These are phyloP conservation scores for Circinella minor DNA, from an alignment of 371 early-diverging fungal genomes.

Conservation along the genomic window DNA sequence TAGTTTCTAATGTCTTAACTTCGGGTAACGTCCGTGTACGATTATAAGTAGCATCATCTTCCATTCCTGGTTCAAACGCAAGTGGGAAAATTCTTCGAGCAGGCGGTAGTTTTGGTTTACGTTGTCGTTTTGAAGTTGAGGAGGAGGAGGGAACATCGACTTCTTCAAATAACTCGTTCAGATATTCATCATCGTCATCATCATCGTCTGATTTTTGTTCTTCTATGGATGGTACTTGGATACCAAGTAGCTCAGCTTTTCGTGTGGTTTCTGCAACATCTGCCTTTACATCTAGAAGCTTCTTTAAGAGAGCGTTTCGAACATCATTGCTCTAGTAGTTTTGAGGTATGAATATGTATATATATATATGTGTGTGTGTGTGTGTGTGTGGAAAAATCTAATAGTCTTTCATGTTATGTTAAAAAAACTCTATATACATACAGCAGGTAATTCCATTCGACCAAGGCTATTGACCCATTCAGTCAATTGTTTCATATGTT, in stretches of 20 bases:
- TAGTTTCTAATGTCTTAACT: not conserved
- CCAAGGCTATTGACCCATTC: constrained; percentile 58
- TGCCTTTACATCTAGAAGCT: constrained; percentile 43
- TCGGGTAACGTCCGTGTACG: constrained; percentile 20
- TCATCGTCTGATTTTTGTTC: constrained; percentile 27
- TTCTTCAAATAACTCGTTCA: constrained; percentile 62
- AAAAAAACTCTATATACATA: constrained; percentile 11
- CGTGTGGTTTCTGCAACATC: constrained; percentile 40
- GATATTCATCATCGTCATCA: constrained; percentile 43
- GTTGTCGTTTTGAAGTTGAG: not conserved
- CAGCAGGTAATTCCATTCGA: constrained; percentile 42
- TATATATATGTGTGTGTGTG: too few species aligned
- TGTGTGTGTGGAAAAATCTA: too few species aligned
- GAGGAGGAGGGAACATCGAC: constrained; percentile 38
- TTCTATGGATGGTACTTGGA: constrained; percentile 21
- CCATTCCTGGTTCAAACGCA: constrained; percentile 51
- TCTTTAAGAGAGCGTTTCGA: constrained; percentile 41
- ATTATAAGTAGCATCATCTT: constrained; percentile 51
- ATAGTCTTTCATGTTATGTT: not conserved
- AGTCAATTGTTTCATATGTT: constrained; percentile 48
- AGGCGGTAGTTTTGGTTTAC: constrained; percentile 37
- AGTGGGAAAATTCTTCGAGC: constrained; percentile 51
- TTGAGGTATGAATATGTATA: not conserved
- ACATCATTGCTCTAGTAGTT: constrained; percentile 32
- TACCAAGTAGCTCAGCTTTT: constrained; percentile 60